Evolutionary conservation across 192 early-diverging fungal genomes (phyloP).

Genomic region (Coemansia sp.): DNA sequence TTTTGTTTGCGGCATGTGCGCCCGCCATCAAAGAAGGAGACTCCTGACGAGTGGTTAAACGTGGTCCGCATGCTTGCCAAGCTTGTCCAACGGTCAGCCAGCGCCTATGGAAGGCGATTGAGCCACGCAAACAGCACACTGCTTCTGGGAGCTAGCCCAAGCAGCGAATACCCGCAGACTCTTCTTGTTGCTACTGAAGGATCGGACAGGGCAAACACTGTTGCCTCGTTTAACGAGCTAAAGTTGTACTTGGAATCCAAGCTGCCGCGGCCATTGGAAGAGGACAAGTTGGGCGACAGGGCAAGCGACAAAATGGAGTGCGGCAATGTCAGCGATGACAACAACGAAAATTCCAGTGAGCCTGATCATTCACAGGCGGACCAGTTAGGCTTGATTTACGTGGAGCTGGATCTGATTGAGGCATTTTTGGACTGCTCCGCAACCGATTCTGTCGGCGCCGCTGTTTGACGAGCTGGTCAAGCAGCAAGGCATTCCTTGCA

Average conservation of each 20-base stretch:
- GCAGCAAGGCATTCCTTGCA: too few species aligned
- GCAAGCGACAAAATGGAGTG: neutral
- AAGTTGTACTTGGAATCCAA: neutral
- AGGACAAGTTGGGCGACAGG: neutral
- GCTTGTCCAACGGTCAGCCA: conserved; percentile 27
- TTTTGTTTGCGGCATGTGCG: conserved; percentile 14
- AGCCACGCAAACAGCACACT: conserved; percentile 8
- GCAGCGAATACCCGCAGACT: neutral
- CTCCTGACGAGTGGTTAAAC: conserved; percentile 1
- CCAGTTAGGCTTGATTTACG: conserved; percentile 4
- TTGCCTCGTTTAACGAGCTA: neutral
- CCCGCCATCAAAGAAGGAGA: neutral
- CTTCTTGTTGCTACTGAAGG: neutral
- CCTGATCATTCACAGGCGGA: neutral
- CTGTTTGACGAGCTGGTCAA: too few species aligned
- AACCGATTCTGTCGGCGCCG: too few species aligned
- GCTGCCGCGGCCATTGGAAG: neutral
- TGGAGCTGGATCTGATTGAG: conserved; percentile 27
- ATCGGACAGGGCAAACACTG: neutral
- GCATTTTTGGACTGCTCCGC: neutral
- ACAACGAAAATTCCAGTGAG: neutral
- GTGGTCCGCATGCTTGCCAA: conserved; percentile 8
- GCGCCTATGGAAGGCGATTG: conserved; percentile 21
- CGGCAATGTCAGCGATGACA: neutral
- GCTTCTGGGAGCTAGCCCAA: neutral